Conservation (phyloP, 495 filamentous ascomycete species). For the Penicillium bovifimosum region DNA sequence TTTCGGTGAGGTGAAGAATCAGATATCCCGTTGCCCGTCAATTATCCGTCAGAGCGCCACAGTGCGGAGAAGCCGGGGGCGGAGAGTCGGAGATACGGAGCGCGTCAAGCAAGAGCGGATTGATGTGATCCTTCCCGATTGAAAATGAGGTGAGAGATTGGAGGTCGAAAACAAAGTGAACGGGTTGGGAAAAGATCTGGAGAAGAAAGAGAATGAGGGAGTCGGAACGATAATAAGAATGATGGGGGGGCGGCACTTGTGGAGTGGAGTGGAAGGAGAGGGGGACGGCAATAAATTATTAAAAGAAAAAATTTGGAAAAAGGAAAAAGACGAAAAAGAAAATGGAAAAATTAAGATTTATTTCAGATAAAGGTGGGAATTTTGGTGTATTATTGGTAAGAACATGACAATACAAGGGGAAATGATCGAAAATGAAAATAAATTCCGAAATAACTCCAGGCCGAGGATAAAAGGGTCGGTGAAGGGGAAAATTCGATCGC, state of each 20-base stretch:
- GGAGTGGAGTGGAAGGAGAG: slow-evolving; percentile 25
- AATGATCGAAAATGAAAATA: slow-evolving; percentile 14
- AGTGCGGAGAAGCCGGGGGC: slow-evolving; percentile 14
- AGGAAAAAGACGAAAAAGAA: slow-evolving; percentile 1
- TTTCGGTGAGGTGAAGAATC: background rate
- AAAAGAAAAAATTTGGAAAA: slow-evolving; percentile 12
- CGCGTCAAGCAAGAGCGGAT: slow-evolving; percentile 17
- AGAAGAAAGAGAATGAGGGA: slow-evolving; percentile 12
- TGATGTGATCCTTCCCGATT: slow-evolving; percentile 13
- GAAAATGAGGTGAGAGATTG: background rate
- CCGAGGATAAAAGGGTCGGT: slow-evolving; percentile 19
- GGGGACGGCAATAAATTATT: slow-evolving; percentile 16
- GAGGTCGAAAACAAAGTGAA: slow-evolving; percentile 4
- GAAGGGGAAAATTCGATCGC: slow-evolving; percentile 24
- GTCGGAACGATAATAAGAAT: slow-evolving; percentile 31
- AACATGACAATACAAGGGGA: slow-evolving; percentile 30
- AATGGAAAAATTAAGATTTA: background rate
- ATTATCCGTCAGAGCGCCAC: slow-evolving; percentile 22
- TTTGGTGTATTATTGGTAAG: slow-evolving; percentile 13
- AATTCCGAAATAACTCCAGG: slow-evolving; percentile 19
- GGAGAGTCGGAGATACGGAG: slow-evolving; percentile 1
- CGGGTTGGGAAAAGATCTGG: background rate
- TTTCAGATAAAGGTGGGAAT: slow-evolving; percentile 2
- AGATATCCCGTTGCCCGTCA: slow-evolving; percentile 9
- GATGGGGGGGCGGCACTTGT: slow-evolving; percentile 26